Base-by-base conservation (phyloP, 345 rosid genomes). In the Leavenworthia alabamica region DNA sequence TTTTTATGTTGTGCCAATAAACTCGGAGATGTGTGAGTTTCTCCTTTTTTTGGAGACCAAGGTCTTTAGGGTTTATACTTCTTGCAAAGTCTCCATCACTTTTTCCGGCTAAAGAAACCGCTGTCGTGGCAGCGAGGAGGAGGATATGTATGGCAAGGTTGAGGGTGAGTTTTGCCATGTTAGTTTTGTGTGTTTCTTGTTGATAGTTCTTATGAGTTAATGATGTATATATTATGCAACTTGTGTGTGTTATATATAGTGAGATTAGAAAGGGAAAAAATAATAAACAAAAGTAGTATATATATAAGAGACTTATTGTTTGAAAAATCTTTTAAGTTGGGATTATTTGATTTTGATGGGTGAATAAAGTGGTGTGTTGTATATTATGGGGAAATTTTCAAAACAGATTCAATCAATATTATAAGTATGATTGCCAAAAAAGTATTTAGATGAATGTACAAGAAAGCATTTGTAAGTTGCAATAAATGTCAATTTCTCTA, bases 1-100 rank as follows among this genome's bases (percentile, higher is more conserved):
- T 54, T 2, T 61, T 14, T 16, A 79, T 68, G 56, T 81, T 86
- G 15, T 83, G 89, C 82, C 86, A 81, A 12, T 62, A 81, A 10
- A 83, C 8, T 3, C 65, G 69, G 28, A 83, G 71, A 37, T 67
- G 75, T 27, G 65, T 67, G 17, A 57, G 71, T 75, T 79, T 79
- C 47, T 83, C 82, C 56, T 79, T 58, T 42, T 60, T 56, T 40
- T 42, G 42, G 33, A 37, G 64, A 26, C 71, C 58, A 2, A 42
- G 12, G 13, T 9, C 53, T 67, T 67, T 67, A 6, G 35, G 17
- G 50, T 57, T 15, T 2, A 57, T 29, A 8, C 4, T 37, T 48
- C 35, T 67, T 0, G 55, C 39, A 12, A 54, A 55, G 27, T 54
- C 14, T 16, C 37, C 29, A 35, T 11, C 52, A 13, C 17, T 13